Percentiles rank a stretch among this genome's conserved stretches.
These are phyloP conservation scores for Metschnikowia reukaufii DNA, from an alignment of 805 yeast genomes.

Conservation along the genomic window DNA sequence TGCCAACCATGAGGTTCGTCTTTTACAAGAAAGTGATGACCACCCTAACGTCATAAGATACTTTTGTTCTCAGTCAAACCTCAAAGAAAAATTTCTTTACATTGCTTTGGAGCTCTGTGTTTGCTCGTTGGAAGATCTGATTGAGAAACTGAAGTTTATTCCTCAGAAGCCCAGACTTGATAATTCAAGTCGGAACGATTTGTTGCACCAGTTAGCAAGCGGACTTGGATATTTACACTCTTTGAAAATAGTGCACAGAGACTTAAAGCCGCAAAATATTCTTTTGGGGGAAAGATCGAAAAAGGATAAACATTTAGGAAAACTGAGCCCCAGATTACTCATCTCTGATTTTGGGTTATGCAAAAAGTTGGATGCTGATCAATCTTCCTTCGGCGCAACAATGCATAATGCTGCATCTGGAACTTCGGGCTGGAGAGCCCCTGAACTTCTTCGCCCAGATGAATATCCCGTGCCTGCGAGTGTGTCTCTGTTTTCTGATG, in stretches of 20 bases:
- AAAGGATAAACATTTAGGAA: slow-evolving; percentile 10
- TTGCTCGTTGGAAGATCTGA: slow-evolving; percentile 82
- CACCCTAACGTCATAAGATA: slow-evolving; percentile 94
- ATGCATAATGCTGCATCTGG: slow-evolving; percentile 89
- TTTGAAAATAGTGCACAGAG: slow-evolving; percentile 90
- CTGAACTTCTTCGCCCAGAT: slow-evolving; percentile 62
- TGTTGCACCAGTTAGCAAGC: slow-evolving; percentile 71
- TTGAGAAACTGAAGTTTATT: slow-evolving; percentile 49
- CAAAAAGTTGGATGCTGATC: slow-evolving; percentile 86
- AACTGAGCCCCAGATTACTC: slow-evolving; percentile 53
- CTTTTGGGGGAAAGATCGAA: slow-evolving; percentile 64
- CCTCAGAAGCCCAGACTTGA: slow-evolving; percentile 23
- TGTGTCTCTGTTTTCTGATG: slow-evolving; percentile 27
- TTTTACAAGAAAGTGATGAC: slow-evolving; percentile 91
- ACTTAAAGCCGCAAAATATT: slow-evolving; percentile 91
- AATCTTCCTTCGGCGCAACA: slow-evolving; percentile 90
- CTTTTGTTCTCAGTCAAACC: slow-evolving; percentile 85
- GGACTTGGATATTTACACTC: slow-evolving; percentile 88
- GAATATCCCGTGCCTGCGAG: slow-evolving; percentile 41
- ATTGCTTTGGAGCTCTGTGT: slow-evolving; percentile 92
- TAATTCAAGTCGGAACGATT: slow-evolving; percentile 28
- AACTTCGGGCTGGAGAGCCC: slow-evolving; percentile 98
- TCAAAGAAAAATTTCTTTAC: slow-evolving; percentile 72
- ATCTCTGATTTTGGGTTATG: slow-evolving; percentile 97
- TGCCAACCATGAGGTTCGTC: slow-evolving; percentile 86